phyloP scores from a whole-genome alignment of 805 yeast genomes.

The Pichia membranifaciens region DNA sequence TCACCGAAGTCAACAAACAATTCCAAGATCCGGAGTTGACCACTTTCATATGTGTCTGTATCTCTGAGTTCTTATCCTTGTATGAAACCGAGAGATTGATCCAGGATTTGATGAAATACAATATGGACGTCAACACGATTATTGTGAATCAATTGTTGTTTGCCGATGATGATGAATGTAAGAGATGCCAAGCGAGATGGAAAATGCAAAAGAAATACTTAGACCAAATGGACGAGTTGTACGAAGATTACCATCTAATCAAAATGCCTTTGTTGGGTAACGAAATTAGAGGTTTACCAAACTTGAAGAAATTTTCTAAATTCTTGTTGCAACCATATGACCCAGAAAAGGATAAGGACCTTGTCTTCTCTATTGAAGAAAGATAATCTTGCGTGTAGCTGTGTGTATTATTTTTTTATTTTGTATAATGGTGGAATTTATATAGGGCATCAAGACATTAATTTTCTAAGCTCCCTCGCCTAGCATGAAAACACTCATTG shows the following conservation, averaged over 20 bases:
- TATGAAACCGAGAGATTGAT: constrained; percentile 98
- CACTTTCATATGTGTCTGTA: constrained; percentile 94
- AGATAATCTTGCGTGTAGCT: constrained; percentile 18
- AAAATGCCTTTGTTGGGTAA: constrained; percentile 93
- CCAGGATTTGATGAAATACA: constrained; percentile 90
- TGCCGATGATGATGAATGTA: constrained; percentile 80
- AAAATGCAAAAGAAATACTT: constrained; percentile 93
- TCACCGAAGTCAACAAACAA: constrained; percentile 85
- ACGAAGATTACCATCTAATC: constrained; percentile 94
- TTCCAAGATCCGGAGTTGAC: constrained; percentile 95
- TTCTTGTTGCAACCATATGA: constrained; percentile 75
- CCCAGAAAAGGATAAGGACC: constrained; percentile 51
- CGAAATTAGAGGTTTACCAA: constrained; percentile 90
- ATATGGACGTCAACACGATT: constrained; percentile 95
- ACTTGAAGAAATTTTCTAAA: constrained; percentile 75
- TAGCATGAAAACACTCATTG: neutral
- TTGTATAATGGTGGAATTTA: neutral
- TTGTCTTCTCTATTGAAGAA: constrained; percentile 52
- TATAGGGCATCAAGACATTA: too few species aligned
- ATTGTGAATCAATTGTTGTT: constrained; percentile 90
- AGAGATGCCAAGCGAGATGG: constrained; percentile 87
- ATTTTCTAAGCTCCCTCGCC: neutral
- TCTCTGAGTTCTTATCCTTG: constrained; percentile 90
- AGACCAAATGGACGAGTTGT: constrained; percentile 91
- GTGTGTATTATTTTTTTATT: neutral